Base-by-base conservation (phyloP, 164 flowering plant genomes). In the Hamamelis virginiana region DNA sequence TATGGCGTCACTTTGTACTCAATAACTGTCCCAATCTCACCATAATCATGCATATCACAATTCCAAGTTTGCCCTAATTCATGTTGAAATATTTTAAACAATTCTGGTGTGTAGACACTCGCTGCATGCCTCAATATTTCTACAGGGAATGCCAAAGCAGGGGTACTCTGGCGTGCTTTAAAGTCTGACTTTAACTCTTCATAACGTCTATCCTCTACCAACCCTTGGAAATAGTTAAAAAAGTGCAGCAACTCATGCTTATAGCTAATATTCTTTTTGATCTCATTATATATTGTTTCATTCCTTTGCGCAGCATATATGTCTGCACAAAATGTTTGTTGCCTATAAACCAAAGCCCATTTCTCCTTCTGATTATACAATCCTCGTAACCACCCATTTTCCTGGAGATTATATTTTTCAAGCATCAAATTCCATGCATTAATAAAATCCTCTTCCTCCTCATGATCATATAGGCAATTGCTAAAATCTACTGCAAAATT, bases 321-420 rank as follows among this genome's bases (percentile, higher is more conserved):
- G 21, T 62, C 48, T 11, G 50, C 65, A 43, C 65, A 62, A 62
- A 62, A 62, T 62, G 26, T 19, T 9, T 62, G 11, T 19, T 26
- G 23, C 19, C 50, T 48, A 43, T 62, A 62, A 11, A 9, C 65
- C 14, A 62, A n/a, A 62, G 65, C 48, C 65, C 65, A 62, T 44
- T 43, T 62, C 12, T 62, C 65, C 22, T 18, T 43, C 41, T 53
- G 25, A 9, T 53, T 19, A 19, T 19, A 53, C 22, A 53, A 19
- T 2, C 22, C 58, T 18, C 22, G 4, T 25, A 53, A 53, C 58
- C 58, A 53, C 4, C 22, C 22, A 19, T 25, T 25, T 8, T 11
- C 61, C 12, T 23, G 38, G 11, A 25, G 61, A 25, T 58, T 14
- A 58, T 25, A 26, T 13, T 26, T 58, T 11, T 53, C 58, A 53